Percentiles rank a stretch among this genome's conserved stretches.
phyloP scores from a whole-genome alignment of 495 filamentous ascomycete species.

The Hypoxylon subgilvum region DNA sequence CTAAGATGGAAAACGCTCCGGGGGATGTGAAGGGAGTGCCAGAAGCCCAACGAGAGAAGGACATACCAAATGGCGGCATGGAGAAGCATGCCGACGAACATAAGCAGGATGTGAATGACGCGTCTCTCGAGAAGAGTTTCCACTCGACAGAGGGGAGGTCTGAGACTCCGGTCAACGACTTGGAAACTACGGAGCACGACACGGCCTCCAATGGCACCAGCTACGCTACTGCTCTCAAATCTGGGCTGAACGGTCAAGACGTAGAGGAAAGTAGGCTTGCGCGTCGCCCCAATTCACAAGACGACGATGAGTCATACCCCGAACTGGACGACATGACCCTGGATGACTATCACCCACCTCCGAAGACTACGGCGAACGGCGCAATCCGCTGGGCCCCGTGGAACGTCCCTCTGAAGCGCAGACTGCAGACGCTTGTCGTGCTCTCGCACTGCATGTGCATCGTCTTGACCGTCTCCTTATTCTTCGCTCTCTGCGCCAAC shows the following conservation, averaged over 20 bases:
- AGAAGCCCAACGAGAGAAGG: not conserved
- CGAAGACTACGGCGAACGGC: slow-evolving; percentile 38
- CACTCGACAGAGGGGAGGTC: slow-evolving; percentile 2
- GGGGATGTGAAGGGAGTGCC: not conserved
- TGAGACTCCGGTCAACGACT: slow-evolving; percentile 9
- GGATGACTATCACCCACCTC: slow-evolving; percentile 33
- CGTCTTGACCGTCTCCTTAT: slow-evolving; percentile 72
- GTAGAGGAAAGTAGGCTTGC: slow-evolving; percentile 18
- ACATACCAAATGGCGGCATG: not conserved
- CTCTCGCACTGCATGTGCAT: slow-evolving; percentile 85
- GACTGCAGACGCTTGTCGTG: slow-evolving; percentile 86
- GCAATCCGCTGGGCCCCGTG: slow-evolving; percentile 81
- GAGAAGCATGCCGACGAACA: not conserved
- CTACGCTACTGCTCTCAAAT: slow-evolving; percentile 32
- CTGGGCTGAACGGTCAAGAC: slow-evolving; percentile 10
- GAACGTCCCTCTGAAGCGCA: slow-evolving; percentile 81
- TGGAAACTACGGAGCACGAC: slow-evolving; percentile 12
- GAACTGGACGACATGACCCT: slow-evolving; percentile 39
- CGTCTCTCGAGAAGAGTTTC: slow-evolving; percentile 5
- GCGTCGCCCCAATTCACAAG: slow-evolving; percentile 13
- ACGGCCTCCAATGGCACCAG: slow-evolving; percentile 9
- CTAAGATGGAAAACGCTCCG: slow-evolving; percentile 4
- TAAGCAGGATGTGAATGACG: not conserved
- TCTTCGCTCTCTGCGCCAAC: slow-evolving; percentile 90
- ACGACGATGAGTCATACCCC: slow-evolving; percentile 43